Evolutionary conservation across 257 asterid genomes (phyloP).

Genomic region (Craterostigma plantagineum): DNA sequence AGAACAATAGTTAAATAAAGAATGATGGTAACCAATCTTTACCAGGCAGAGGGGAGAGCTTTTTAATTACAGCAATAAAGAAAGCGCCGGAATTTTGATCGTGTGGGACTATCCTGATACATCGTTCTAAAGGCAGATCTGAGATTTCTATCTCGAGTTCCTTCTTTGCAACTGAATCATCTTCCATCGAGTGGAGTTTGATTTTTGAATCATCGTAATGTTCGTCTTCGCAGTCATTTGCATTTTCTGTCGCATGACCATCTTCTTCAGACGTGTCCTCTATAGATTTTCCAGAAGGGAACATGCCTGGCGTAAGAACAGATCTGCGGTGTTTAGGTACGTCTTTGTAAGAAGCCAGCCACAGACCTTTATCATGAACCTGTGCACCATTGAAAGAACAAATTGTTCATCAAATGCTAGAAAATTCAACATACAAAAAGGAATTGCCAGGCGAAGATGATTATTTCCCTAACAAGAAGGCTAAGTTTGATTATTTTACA

Average conservation of each 20-base stretch:
- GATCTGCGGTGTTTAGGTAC: constrained; percentile 37
- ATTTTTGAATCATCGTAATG: not conserved
- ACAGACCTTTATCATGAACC: constrained; percentile 49
- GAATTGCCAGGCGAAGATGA: no score
- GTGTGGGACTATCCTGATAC: constrained; percentile 96
- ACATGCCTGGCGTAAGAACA: constrained; percentile 72
- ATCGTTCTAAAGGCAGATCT: constrained; percentile 66
- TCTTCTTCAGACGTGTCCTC: constrained; percentile 31
- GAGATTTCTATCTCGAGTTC: constrained; percentile 49
- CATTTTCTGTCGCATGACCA: constrained; percentile 14
- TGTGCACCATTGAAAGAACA: no score
- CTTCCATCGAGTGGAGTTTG: no score
- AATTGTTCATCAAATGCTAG: no score
- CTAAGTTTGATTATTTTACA: no score
- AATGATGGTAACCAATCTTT: not conserved
- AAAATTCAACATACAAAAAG: no score
- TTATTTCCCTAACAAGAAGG: no score
- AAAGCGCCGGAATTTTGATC: constrained; percentile 97
- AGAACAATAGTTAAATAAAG: not conserved
- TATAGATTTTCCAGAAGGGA: constrained; percentile 60
- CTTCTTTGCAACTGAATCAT: no score
- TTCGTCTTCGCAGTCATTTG: constrained; percentile 16
- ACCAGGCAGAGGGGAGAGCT: constrained; percentile 41
- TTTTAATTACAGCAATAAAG: constrained; percentile 82
- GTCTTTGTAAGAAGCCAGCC: constrained; percentile 55